phyloP scores from a whole-genome alignment of 2,329 filamentous ascomycete genomes.

The Nannizziopsis barbatae region DNA sequence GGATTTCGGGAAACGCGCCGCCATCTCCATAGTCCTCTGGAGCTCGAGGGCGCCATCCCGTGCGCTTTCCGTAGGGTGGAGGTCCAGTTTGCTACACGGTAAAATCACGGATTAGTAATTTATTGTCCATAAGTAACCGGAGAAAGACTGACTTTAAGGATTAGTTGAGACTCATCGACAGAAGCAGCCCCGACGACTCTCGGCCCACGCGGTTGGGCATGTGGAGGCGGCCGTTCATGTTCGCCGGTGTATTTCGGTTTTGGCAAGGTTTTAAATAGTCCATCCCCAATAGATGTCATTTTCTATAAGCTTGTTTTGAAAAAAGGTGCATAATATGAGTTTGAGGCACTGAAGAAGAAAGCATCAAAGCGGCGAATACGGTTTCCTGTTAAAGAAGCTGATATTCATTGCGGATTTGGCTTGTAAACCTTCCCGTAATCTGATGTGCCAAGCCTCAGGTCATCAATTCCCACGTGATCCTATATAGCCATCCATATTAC shows the following conservation, averaged over 20 bases:
- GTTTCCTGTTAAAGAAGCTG: background rate
- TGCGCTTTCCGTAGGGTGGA: constrained; percentile 74
- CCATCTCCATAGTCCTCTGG: constrained; percentile 93
- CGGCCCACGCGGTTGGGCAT: constrained; percentile 65
- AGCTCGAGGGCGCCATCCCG: constrained; percentile 79
- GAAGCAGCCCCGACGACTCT: constrained; percentile 70
- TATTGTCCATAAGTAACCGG: background rate
- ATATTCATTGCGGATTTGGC: background rate
- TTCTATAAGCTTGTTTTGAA: background rate
- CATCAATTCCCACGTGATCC: too few species aligned
- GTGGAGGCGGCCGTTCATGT: constrained; percentile 64
- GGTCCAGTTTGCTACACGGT: constrained; percentile 57
- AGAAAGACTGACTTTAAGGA: constrained; percentile 51
- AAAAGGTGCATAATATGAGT: background rate
- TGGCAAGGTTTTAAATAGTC: constrained; percentile 68
- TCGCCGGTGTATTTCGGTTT: constrained; percentile 86
- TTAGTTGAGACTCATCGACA: constrained; percentile 74
- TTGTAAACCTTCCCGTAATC: background rate
- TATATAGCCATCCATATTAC: too few species aligned
- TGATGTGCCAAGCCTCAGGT: too few species aligned
- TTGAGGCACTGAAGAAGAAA: background rate
- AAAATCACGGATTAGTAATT: background rate
- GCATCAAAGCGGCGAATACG: background rate
- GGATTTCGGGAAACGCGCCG: constrained; percentile 87
- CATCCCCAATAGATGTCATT: constrained; percentile 48